Conservation (phyloP, 805 yeast species). For the Kluyveromyces lactis region DNA sequence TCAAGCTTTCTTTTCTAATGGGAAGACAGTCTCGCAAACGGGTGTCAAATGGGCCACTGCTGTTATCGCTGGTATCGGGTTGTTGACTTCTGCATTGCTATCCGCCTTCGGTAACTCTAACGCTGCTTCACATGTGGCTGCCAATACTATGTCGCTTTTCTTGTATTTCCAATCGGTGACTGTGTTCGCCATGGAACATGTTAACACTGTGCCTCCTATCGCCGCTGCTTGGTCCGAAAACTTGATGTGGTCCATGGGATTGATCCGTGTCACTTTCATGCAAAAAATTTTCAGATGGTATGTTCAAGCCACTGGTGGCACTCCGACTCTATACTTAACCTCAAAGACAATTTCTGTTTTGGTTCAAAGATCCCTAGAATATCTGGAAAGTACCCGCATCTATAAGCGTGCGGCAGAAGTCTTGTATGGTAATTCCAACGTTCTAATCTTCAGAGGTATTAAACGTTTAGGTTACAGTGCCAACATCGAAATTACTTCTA, state of each 20-base stretch:
- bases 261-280: slow-evolving; percentile 72
- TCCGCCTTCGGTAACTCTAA: slow-evolving; percentile 81
- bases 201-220: slow-evolving; percentile 82
- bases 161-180: slow-evolving; percentile 85
- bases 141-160: slow-evolving; percentile 77
- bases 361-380: slow-evolving; percentile 46
- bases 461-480: slow-evolving; percentile 73
- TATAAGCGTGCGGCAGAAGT: slow-evolving; percentile 33
- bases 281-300: slow-evolving; percentile 81
- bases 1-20: slow-evolving; percentile 66
- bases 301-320: slow-evolving; percentile 82
- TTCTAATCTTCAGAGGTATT: slow-evolving; percentile 77
- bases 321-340: slow-evolving; percentile 60
- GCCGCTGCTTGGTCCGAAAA: slow-evolving; percentile 91
- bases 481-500: slow-evolving; percentile 71
- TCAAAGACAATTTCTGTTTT: slow-evolving; percentile 57
- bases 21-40: slow-evolving; percentile 70
- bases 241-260: slow-evolving; percentile 91
- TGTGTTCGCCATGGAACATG: slow-evolving; percentile 76
- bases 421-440: slow-evolving; percentile 44
- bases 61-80: slow-evolving; percentile 78
- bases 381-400: slow-evolving; percentile 15
- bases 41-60: slow-evolving; percentile 94
- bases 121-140: slow-evolving; percentile 83
- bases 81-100: slow-evolving; percentile 71